Evolutionary conservation across 148 eudicot genomes (phyloP).

Genomic region (Fagopyrum tataricum): DNA sequence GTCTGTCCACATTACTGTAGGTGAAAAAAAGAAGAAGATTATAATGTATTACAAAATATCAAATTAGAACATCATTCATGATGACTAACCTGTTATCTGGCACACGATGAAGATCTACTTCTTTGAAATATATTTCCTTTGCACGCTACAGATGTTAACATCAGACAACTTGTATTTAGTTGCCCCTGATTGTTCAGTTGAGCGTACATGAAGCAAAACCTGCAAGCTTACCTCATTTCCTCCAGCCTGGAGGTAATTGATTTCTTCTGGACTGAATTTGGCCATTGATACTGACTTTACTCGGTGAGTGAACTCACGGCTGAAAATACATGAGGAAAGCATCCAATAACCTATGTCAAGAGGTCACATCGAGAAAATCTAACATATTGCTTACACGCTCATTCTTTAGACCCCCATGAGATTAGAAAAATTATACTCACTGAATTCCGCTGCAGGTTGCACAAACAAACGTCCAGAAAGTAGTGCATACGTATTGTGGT

Average conservation of each 20-base stretch:
- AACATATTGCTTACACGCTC: neutral
- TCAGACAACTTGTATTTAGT: neutral
- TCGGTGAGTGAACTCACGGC: conserved; percentile 98
- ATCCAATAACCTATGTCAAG: neutral
- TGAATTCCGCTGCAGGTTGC: conserved; percentile 87
- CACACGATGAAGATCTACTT: conserved; percentile 10
- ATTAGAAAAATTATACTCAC: conserved; percentile 38
- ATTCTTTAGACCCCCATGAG: neutral
- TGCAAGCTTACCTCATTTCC: conserved; percentile 71
- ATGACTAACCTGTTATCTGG: conserved; percentile 17
- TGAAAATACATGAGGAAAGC: conserved; percentile 22
- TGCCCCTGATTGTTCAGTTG: neutral
- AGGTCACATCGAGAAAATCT: neutral
- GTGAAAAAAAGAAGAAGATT: neutral
- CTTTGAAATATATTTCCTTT: conserved; percentile 15
- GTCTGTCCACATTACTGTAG: conserved; percentile 71
- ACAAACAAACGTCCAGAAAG: conserved; percentile 85
- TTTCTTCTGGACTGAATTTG: conserved; percentile 83
- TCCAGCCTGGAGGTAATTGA: conserved; percentile 81
- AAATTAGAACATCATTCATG: neutral
- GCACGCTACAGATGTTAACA: conserved; percentile 11
- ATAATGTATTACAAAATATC: neutral
- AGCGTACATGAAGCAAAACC: neutral
- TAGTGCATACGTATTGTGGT: conserved; percentile 88
- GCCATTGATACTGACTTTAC: conserved; percentile 95